phyloP scores from a whole-genome alignment of 2,329 filamentous ascomycete genomes.

The Diaporthe helianthi region DNA sequence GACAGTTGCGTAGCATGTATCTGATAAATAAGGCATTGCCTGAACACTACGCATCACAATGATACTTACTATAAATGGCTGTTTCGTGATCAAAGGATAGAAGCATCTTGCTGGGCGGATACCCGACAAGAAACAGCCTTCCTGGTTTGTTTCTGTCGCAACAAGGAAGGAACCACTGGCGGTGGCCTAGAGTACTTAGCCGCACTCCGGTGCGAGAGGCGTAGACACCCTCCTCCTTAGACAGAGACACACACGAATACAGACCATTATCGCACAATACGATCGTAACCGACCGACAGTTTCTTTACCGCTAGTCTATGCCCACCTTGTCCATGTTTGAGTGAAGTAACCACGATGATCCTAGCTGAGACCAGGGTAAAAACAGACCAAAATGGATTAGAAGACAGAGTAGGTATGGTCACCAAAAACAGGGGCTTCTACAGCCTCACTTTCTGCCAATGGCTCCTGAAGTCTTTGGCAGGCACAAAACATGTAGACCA shows the following conservation, averaged over 20 bases:
- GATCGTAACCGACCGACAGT: too few species aligned
- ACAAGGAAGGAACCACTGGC: too few species aligned
- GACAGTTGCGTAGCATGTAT: neutral
- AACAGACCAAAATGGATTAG: neutral
- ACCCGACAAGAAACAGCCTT: constrained; percentile 10
- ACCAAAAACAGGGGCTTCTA: neutral
- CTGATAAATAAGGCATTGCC: neutral
- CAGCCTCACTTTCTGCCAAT: neutral
- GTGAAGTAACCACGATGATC: constrained; percentile 22
- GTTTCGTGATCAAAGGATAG: neutral
- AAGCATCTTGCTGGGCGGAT: neutral
- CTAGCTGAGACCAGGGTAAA: neutral
- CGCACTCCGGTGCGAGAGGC: too few species aligned
- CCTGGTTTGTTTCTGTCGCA: neutral
- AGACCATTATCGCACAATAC: too few species aligned
- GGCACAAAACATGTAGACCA: neutral
- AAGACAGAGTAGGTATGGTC: neutral
- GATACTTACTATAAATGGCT: neutral
- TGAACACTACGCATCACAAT: neutral
- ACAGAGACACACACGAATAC: too few species aligned
- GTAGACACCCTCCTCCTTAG: too few species aligned
- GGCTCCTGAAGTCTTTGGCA: neutral
- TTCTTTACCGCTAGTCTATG: neutral
- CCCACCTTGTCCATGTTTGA: neutral
- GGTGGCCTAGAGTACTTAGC: too few species aligned